Evolutionary conservation across 1,284 basidiomycete genomes (phyloP).

Genomic region (Mrakiaceae sp.): DNA sequence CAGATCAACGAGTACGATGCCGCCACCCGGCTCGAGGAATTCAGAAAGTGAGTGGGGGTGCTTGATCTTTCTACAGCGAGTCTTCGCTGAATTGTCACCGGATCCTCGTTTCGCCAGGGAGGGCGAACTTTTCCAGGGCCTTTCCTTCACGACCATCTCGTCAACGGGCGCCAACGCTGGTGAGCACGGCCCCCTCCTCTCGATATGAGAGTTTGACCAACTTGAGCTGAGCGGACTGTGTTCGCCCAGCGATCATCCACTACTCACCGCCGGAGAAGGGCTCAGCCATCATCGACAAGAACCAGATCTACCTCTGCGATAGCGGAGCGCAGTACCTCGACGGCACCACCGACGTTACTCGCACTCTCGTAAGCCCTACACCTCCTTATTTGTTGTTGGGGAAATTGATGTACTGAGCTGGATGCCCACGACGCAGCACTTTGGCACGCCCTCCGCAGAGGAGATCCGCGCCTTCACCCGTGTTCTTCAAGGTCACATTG

Average conservation of each 20-base stretch:
- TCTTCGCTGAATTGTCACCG: background rate
- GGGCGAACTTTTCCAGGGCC: constrained; percentile 65
- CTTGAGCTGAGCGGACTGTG: background rate
- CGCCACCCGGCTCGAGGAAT: constrained; percentile 66
- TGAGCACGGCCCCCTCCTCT: constrained; percentile 30
- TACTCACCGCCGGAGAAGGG: constrained; percentile 68
- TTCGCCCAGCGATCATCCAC: constrained; percentile 70
- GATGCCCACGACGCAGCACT: constrained; percentile 49
- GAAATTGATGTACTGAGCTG: too few species aligned
- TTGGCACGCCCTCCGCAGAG: constrained; percentile 68
- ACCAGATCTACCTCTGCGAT: constrained; percentile 89
- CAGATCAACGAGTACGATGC: constrained; percentile 69
- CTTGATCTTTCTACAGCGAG: background rate
- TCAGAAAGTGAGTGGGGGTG: constrained; percentile 54
- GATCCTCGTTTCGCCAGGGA: constrained; percentile 41
- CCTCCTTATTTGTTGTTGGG: background rate
- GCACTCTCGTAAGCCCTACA: constrained; percentile 56
- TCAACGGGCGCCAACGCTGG: constrained; percentile 78
- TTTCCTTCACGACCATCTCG: constrained; percentile 89
- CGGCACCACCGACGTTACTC: constrained; percentile 89
- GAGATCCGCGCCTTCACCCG: constrained; percentile 84
- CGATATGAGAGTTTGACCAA: background rate
- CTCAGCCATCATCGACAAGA: constrained; percentile 61
- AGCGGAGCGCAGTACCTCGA: constrained; percentile 49
- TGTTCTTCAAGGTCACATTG: constrained; percentile 91